phyloP scores from a whole-genome alignment of 176 grass and related monocot genomes.

The Poa annua region DNA sequence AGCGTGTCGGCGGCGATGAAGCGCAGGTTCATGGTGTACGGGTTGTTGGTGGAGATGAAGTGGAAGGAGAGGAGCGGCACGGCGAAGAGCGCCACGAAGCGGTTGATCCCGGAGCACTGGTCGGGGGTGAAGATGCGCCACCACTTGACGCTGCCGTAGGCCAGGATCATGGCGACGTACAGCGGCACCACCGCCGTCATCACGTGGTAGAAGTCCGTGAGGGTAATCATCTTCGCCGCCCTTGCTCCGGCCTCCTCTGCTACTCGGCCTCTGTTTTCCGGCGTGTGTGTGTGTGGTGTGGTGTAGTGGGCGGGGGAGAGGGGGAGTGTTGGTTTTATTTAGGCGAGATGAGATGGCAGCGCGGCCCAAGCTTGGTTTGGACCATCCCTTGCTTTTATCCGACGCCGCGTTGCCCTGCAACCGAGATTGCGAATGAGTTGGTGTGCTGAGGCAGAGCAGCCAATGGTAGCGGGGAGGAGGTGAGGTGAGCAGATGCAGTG shows the following conservation, averaged over 20 bases:
- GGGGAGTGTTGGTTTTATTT: slow-evolving; percentile 50
- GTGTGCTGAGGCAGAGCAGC: not conserved
- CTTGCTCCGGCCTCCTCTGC: too few relatives aligned
- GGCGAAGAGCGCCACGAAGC: slow-evolving; percentile 96
- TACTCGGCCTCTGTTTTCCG: not conserved
- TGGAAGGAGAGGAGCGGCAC: slow-evolving; percentile 98
- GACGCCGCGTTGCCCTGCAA: not conserved
- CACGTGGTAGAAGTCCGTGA: slow-evolving; percentile 85
- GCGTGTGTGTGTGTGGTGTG: not conserved
- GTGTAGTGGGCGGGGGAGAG: slow-evolving; percentile 32
- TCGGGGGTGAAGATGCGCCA: slow-evolving; percentile 98
- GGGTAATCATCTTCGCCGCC: slow-evolving; percentile 70
- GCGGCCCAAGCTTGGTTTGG: slow-evolving; percentile 42
- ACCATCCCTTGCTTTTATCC: slow-evolving; percentile 56
- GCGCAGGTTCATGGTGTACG: slow-evolving; percentile 93
- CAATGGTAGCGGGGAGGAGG: not conserved
- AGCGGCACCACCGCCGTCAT: slow-evolving; percentile 99
- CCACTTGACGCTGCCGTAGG: slow-evolving; percentile 96
- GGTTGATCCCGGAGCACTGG: slow-evolving; percentile 99
- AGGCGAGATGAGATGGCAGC: slow-evolving; percentile 61
- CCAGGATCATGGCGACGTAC: slow-evolving; percentile 99
- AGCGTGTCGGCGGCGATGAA: slow-evolving; percentile 99
- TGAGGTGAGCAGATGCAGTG: not conserved
- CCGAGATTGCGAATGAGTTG: not conserved
- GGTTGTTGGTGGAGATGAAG: slow-evolving; percentile 98